A percentile compares a stretch with the other conserved stretches of the same genome.
Evolutionary conservation across 331 rosid genomes (phyloP).

Genomic region (Quercus tomentella): DNA sequence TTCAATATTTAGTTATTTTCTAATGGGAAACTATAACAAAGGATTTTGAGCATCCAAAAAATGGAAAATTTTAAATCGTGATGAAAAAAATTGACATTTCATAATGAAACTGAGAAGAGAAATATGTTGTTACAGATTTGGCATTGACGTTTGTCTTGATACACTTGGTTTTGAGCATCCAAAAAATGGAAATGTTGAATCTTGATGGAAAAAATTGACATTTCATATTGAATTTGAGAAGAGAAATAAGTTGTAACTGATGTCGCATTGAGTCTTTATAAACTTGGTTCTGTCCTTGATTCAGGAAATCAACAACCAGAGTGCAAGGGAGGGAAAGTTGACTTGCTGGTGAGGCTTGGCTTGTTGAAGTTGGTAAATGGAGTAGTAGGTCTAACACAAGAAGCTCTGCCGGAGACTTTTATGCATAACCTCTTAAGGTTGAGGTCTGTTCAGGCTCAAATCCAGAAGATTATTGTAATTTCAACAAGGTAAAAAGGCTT

Average conservation of each 20-base stretch:
- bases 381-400: conserved; percentile 67
- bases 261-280: not conserved
- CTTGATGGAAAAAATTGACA: not conserved
- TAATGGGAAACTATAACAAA: not conserved
- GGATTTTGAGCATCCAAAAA: not conserved
- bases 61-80: too few relatives aligned
- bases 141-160: too few relatives aligned
- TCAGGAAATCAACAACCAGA: conserved; percentile 62
- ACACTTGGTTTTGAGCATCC: too few relatives aligned
- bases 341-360: conserved; percentile 75
- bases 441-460: conserved; percentile 83
- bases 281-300: not conserved
- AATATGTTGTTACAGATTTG: too few relatives aligned
- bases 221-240: not conserved
- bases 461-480: conserved; percentile 81
- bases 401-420: conserved; percentile 70
- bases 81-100: too few relatives aligned
- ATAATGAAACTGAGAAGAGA: too few relatives aligned
- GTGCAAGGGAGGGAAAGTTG: conserved; percentile 76
- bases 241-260: not conserved
- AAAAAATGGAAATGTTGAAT: too few relatives aligned
- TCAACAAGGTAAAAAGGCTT: conserved; percentile 49
- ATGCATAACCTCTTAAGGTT: conserved; percentile 65
- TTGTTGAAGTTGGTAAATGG: conserved; percentile 62
- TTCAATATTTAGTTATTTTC: not conserved